Base-by-base conservation (phyloP, 2,329 filamentous ascomycete genomes). In the Trichoderma asperellum region DNA sequence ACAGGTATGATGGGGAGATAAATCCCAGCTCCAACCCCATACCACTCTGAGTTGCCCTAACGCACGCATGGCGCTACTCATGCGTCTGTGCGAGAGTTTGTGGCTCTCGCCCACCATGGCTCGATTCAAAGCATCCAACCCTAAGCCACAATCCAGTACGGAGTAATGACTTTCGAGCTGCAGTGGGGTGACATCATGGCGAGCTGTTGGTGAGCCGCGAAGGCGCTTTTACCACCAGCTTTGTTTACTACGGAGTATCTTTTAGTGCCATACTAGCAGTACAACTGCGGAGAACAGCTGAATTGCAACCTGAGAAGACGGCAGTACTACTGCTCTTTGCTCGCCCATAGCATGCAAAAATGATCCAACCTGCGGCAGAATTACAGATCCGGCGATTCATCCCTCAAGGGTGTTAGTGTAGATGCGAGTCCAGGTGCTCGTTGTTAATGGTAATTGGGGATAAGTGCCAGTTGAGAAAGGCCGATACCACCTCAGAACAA, bases 31-130 rank as follows among this genome's bases (percentile, higher is more conserved):
- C 32, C 55, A 67, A 58, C 63, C 40, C 63, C 63, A 59, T 67
- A 37, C 55, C 63, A n/a, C 63, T 37, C 63, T 67, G 52, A 21
- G 55, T 6, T 21, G 49, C 53, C 29, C 55, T 59, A 59, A 67
- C 43, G 63, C 55, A 67, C 59, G 63, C 55, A 67, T 59, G 55
- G 63, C 55, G 40, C 63, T 58, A 59, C 55, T 67, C 29, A 55
- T n/a, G 37, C 24, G 55, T 67, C 63, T 52, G 55, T 58, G 63
- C 29, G 40, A 65, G 63, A 66, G 63, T 58, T 66, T 66, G 63
- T 67, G 21, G 49, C 34, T 34, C 65, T 40, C 57, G 57, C 43
- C 56, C 65, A 18, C 57, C 27, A 43, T 43, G 57, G 40, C 55
- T 59, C 63, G 40, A 66, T 59, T 66, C 21, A 27, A 58, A 55